Conservation (phyloP, 2,329 filamentous ascomycete species). For the Oidium heveae region DNA sequence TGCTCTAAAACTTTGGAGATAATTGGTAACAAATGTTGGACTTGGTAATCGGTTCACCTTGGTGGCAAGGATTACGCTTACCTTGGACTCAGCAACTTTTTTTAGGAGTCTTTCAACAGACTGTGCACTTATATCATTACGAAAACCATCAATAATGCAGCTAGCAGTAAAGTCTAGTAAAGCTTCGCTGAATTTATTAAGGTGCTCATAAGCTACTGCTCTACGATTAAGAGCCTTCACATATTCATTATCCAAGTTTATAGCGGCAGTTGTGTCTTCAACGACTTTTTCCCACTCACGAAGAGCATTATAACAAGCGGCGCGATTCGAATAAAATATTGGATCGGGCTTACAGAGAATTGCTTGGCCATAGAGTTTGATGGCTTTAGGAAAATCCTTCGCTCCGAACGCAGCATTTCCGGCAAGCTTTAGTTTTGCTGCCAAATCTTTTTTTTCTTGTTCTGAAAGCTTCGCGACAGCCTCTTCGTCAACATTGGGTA, state of each 20-base stretch:
- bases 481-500: conserved; percentile 40
- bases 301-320: conserved; percentile 87
- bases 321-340: conserved; percentile 96
- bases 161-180: conserved; percentile 94
- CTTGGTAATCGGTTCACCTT: conserved; percentile 74
- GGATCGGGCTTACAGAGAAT: conserved; percentile 94
- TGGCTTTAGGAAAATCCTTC: conserved; percentile 83
- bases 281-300: conserved; percentile 88
- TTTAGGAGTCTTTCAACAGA: conserved; percentile 83
- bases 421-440: conserved; percentile 75
- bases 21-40: conserved; percentile 93
- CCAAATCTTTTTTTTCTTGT: conserved; percentile 62
- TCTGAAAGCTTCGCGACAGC: conserved; percentile 24
- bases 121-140: conserved; percentile 69
- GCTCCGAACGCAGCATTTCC: conserved; percentile 91
- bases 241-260: conserved; percentile 84
- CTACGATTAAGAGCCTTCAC: conserved; percentile 93
- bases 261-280: conserved; percentile 84
- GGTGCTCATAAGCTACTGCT: conserved; percentile 88
- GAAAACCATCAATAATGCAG: conserved; percentile 96
- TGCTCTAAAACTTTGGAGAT: conserved; percentile 89
- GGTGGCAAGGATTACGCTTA: conserved; percentile 58
- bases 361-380: conserved; percentile 83
- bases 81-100: conserved; percentile 89
- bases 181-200: conserved; percentile 75